Evolutionary conservation across 805 yeast species (phyloP), one percentile per base, ranked within the genome.

Genomic region (Yamadazyma endophytica): DNA sequence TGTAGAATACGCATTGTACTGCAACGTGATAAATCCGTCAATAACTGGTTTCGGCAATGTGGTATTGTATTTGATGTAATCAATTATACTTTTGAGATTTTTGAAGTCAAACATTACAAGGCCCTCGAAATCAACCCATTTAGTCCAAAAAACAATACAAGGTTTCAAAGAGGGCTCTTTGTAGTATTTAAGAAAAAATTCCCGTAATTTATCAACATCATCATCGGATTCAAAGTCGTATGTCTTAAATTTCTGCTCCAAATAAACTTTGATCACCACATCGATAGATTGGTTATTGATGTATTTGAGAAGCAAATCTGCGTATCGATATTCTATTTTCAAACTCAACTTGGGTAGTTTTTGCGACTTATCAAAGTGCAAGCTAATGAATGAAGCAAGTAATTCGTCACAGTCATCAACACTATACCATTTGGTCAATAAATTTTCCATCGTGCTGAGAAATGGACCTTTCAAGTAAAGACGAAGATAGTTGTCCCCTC

Each of bases 131-230:
- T 73, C 71, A 38, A 80, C 67, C 37, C 58, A 77, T 23, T 68
- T 65, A 8, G 54, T 47, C 88, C 88, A 82, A 43, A 78, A 82
- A 13, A 64, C 44, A 4, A 54, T 52, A 1, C 77, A 70, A 5
- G 56, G 46, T 26, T 54, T 54, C 9, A 79, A 46, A 3, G 56
- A 46, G 1, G 47, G 40, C 19, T 62, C 51, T 4, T 35, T 34
- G 36, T 52, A 45, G 32, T 46, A 43, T 14, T 37, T 42, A 38
- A 59, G 59, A 45, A 54, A 64, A 26, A 62, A 52, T n/a, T 36
- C 13, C 6, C 41, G 19, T 19, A 35, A 5, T 12, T 18, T 17
- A n/a, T 28, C 24, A 4, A 37, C 22, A 9, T 44, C 35, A 2
- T 42, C 42, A 6, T 43, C 39, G 21, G 51, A 49, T 1, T 32